A percentile compares a stretch with the other conserved stretches of the same genome.
Conservation (phyloP, 768 basidiomycete species). For the Phylloporus arenicola region DNA sequence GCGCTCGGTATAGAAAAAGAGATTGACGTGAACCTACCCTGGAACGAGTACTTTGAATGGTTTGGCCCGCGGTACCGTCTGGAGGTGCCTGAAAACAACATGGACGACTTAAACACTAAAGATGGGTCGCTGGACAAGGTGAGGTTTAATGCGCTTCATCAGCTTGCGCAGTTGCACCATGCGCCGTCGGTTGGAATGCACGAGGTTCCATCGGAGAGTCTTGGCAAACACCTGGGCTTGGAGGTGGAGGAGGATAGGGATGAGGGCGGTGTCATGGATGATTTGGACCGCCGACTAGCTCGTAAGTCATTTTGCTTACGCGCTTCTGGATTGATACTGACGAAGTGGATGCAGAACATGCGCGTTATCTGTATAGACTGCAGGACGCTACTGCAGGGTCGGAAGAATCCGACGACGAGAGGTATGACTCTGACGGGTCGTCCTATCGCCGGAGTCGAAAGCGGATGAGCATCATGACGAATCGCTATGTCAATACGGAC, state of each 20-base stretch:
- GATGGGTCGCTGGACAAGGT: constrained; percentile 78
- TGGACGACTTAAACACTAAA: constrained; percentile 86
- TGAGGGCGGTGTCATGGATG: constrained; percentile 43
- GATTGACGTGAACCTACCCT: constrained; percentile 74
- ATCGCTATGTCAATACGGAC: constrained; percentile 49
- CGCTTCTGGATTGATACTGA: not conserved
- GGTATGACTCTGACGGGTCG: constrained; percentile 48
- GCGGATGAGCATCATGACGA: constrained; percentile 67
- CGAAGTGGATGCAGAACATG: constrained; percentile 45
- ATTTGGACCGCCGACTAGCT: constrained; percentile 64
- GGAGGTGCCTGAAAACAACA: constrained; percentile 87
- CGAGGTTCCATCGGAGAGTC: constrained; percentile 66
- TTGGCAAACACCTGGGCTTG: constrained; percentile 60
- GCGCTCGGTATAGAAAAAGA: constrained; percentile 81
- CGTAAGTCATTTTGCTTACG: constrained; percentile 42
- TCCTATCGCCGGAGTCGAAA: constrained; percentile 37
- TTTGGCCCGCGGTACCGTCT: constrained; percentile 93
- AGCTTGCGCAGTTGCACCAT: constrained; percentile 53
- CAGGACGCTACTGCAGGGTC: constrained; percentile 46
- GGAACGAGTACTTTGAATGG: constrained; percentile 94
- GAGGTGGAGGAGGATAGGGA: constrained; percentile 39
- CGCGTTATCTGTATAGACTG: constrained; percentile 56
- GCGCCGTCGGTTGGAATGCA: constrained; percentile 88
- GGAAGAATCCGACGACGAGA: constrained; percentile 46
- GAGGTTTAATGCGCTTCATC: constrained; percentile 56